phyloP scores from a whole-genome alignment of 208 protist genomes.

The Trypanosoma theileri region DNA sequence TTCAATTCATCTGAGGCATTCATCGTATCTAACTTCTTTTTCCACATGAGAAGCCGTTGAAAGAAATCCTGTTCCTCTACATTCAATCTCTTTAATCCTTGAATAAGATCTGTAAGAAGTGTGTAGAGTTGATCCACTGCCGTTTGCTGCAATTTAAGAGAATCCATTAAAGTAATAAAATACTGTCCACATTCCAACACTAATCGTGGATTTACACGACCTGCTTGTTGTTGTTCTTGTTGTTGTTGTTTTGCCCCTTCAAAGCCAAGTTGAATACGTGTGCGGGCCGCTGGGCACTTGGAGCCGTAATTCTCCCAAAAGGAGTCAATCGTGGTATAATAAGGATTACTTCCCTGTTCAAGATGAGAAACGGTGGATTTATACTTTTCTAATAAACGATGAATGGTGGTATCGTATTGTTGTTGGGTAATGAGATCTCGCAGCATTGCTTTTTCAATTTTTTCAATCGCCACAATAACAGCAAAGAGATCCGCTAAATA shows the following conservation, averaged over 20 bases:
- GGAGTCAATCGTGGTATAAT: constrained; percentile 83
- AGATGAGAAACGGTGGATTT: constrained; percentile 85
- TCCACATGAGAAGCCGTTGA: constrained; percentile 64
- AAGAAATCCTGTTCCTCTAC: constrained; percentile 58
- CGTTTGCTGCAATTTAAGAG: constrained; percentile 86
- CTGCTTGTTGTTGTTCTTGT: constrained; percentile 45
- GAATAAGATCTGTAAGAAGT: constrained; percentile 85
- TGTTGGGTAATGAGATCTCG: constrained; percentile 88
- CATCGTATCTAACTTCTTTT: constrained; percentile 83
- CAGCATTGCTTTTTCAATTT: constrained; percentile 93
- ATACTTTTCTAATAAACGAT: constrained; percentile 95
- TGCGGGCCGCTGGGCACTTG: constrained; percentile 58
- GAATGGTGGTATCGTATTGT: constrained; percentile 83
- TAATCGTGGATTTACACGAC: constrained; percentile 56
- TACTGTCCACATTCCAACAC: constrained; percentile 89
- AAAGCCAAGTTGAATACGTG: constrained; percentile 45
- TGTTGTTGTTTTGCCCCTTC: constrained; percentile 21
- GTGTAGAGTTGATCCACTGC: constrained; percentile 92
- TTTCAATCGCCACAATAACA: constrained; percentile 92
- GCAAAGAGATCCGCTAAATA: constrained; percentile 95
- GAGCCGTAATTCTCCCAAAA: constrained; percentile 92
- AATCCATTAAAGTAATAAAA: constrained; percentile 95
- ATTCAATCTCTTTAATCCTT: constrained; percentile 48
- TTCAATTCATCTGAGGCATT: constrained; percentile 89
- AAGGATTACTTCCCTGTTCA: constrained; percentile 59